Base-by-base conservation (phyloP, 2,329 filamentous ascomycete species). In the Talaromyces atroroseus region DNA sequence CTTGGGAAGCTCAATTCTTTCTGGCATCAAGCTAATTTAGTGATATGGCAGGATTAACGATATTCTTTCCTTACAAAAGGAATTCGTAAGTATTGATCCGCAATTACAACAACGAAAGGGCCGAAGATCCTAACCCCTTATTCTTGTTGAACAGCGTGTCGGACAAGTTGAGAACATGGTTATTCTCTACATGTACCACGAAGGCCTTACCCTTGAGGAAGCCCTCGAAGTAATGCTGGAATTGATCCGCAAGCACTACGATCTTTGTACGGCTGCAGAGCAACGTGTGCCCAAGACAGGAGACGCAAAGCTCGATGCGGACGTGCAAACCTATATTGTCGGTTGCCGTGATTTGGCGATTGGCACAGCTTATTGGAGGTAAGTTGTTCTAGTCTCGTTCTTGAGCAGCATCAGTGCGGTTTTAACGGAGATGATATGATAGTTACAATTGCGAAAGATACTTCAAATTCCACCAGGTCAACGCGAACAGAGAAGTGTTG, bases 391-490 rank as follows among this genome's bases (percentile, higher is more conserved):
- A 11, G n/a, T 36, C 3, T 26, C 23, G 26, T 32, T 49, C n/a
- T 21, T 1, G 1, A 23, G 21, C 21, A 10, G n/a, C n/a, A 23
- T 16, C 18, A 14, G 48, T 14, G 20, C 12, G 12, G 16, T 29
- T 24, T 20, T 50, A 14, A 50, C 49, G 29, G 11, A 14, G 2
- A 16, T 29, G 23, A 54, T 46, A 54, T n/a, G n/a, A n/a, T n/a
- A n/a, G 51, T 48, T 54, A 48, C 32, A 54, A 54, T 12, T 54
- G 51, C 21, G 51, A 48, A 11, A 34, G 51, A 26, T 54, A 54
- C 23, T 54, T 54, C 44, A 54, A 54, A 23, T 54, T 38, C 23
- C 21, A 36, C n/a, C 51, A 54, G 24, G 44, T 54, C 5, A 54
- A 54, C n/a, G 51, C 47, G 42, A 48, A 54, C 12, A 21, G 51